These are phyloP conservation scores for Rhizopus microsporus DNA, from an alignment of 371 early-diverging fungal genomes.

Conservation along the genomic window DNA sequence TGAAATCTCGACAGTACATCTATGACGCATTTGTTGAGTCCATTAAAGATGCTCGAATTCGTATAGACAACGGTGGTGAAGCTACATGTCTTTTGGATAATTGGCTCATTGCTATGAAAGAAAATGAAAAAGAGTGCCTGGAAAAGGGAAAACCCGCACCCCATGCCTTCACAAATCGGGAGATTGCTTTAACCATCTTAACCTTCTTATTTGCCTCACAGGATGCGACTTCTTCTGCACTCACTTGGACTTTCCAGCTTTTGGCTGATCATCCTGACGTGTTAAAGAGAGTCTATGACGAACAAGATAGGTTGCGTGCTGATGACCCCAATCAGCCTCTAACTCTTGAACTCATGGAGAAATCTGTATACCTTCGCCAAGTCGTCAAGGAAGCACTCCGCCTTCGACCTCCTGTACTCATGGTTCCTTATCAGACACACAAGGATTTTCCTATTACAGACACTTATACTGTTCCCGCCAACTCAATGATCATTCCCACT, in stretches of 20 bases:
- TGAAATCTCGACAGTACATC: slow-evolving; percentile 33
- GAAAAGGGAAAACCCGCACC: slow-evolving; percentile 17
- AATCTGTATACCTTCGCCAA: slow-evolving; percentile 23
- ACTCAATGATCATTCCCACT: slow-evolving; percentile 44
- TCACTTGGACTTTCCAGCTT: slow-evolving; percentile 33
- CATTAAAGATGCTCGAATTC: slow-evolving; percentile 21
- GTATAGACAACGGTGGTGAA: slow-evolving; percentile 21
- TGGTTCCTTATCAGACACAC: slow-evolving; percentile 25
- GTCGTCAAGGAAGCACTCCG: slow-evolving; percentile 30
- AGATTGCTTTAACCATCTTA: slow-evolving; percentile 28
- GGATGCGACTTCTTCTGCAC: slow-evolving; percentile 30
- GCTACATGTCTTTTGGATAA: slow-evolving; percentile 23
- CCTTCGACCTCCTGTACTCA: slow-evolving; percentile 25
- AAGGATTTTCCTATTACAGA: slow-evolving; percentile 17
- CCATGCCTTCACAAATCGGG: slow-evolving; percentile 21
- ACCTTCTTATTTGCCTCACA: slow-evolving; percentile 33
- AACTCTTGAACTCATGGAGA: slow-evolving; percentile 23
- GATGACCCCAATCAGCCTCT: slow-evolving; percentile 14
- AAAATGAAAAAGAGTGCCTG: slow-evolving; percentile 17
- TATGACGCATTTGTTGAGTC: slow-evolving; percentile 25
- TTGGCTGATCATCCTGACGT: slow-evolving; percentile 33
- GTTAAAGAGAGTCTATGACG: slow-evolving; percentile 22
- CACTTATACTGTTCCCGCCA: slow-evolving; percentile 17
- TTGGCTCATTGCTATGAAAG: slow-evolving; percentile 27
- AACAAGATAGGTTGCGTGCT: slow-evolving; percentile 21